Base-by-base conservation (phyloP, 2,329 filamentous ascomycete genomes). In the Lecanicillium sp. region DNA sequence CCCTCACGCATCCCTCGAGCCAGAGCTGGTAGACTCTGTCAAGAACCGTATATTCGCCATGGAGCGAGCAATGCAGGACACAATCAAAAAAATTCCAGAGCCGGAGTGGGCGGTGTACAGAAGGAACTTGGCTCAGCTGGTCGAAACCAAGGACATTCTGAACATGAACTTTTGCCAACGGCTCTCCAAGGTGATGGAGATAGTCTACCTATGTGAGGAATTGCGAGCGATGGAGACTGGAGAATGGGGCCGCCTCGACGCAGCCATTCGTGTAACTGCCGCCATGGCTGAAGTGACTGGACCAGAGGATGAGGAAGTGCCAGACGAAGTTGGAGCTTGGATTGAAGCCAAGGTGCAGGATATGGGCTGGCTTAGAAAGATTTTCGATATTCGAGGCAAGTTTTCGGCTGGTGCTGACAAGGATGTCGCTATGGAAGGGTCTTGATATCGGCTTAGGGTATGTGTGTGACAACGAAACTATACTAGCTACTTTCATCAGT, bases 181-280 rank as follows among this genome's bases (percentile, higher is more conserved):
- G 4, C 45, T 55, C 3, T 25, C 20, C 2, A 48, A 39, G 14
- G 44, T 60, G 20, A 43, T 47, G 11, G 45, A 41, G 12, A 50
- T 59, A 14, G 38, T 54, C 5, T 57, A 49, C 14, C 17, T 55
- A 5, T 38, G 43, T 4, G 58, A 61, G 35, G 57, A 61, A 43
- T 33, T 49, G 25, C 40, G 29, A 7, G 49, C 50, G 4, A 40
- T 59, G 19, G 35, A 32, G 9, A 40, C 30, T 11, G 41, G 44
- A 1, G 45, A 58, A 13, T 58, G 49, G 50, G 40, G 44, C 2
- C 48, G 57, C 17, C 44, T 59, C 30, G 39, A 42, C 15, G 44
- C 45, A 14, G 51, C 51, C 13, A 48, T 51, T 9, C 44, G 45
- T 6, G 33, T 57, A 13, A 57, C 51, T 40, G 51, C 47, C 2